Evolutionary conservation across 345 rosid genomes (phyloP), one percentile per base, ranked within the genome.

Genomic region (Atalantia buxifolia): DNA sequence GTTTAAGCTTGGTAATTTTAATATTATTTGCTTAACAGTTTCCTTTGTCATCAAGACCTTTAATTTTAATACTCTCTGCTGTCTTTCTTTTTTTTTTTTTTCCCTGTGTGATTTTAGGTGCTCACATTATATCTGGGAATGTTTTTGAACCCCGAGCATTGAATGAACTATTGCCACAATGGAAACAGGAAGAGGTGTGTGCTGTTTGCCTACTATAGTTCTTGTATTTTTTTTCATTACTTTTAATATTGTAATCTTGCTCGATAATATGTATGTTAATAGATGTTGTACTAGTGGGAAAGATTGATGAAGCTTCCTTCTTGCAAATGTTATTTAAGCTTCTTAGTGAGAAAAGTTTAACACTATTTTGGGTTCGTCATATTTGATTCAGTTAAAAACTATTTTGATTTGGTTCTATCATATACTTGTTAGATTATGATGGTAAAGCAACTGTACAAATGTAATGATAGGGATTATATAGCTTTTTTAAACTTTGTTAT

Each of bases 111-210:
- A 56, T 63, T 77, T 13, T 75, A 95, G 98, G 99, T 84, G 97
- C 92, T 83, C 98, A 95, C 75, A 87, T 93, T 25, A 80, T 95
- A 28, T 93, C 98, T 69, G 99, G 96, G 19, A 95, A 92, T 84
- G 99, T 93, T 69, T 88, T 93, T 83, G 96, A 95, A 80, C 94
- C 99, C 62, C 80, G 91, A 22, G 99, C 99, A 38, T 81, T 95
- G 76, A 85, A 93, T 81, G 99, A 95, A 72, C 93, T 95, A 80
- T 87, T 95, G 12, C 98, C 99, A 28, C 85, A 86, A n/a, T 93
- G 99, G 99, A 89, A 88, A 89, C 87, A 93, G 76, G 93, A 95
- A 82, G 86, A 93, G 90, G 98, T 95, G 75, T 65, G 21, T 24
- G 21, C 13, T 3, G 59, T 35, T 21, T 72, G 36, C 64, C 55